Evolutionary conservation across 306 rosid species (phyloP).

Genomic region (Styphnolobium japonicum): DNA sequence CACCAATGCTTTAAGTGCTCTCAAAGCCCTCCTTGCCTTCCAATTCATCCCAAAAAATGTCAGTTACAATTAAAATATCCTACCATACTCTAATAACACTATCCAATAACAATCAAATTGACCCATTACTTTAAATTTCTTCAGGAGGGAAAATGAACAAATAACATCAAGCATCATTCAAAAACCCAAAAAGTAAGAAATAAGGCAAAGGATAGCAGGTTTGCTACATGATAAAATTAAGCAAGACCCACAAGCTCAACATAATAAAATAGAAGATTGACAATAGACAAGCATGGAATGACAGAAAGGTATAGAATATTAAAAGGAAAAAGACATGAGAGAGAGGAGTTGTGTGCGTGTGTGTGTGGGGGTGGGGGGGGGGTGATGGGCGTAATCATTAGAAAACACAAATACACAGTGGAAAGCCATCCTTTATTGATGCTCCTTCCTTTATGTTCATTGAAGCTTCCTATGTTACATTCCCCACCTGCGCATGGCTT

Average conservation of each 20-base stretch:
- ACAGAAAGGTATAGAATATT: constrained; percentile 25
- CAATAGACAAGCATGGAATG: constrained; percentile 20
- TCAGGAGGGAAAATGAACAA: background rate
- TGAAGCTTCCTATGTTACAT: constrained; percentile 32
- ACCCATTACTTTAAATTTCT: background rate
- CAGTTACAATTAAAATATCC: background rate
- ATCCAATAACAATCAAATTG: background rate
- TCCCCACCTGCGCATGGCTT: constrained; percentile 2
- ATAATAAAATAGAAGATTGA: background rate
- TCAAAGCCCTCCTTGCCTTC: constrained; percentile 92
- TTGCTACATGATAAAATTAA: background rate
- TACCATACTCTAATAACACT: background rate
- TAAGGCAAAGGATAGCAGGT: background rate
- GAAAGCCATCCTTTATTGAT: constrained; percentile 13
- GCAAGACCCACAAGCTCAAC: background rate
- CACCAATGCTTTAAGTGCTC: constrained; percentile 90
- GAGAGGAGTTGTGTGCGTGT: too few relatives aligned
- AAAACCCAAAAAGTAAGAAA: background rate
- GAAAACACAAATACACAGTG: constrained; percentile 12
- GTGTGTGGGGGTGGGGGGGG: background rate
- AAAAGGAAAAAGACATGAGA: constrained; percentile 18
- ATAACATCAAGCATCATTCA: background rate
- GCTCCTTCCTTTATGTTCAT: background rate
- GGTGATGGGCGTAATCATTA: constrained; percentile 51
- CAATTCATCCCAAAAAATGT: constrained; percentile 15